Percentiles rank a stretch among this genome's conserved stretches.
Evolutionary conservation across 352 stramenopile genomes (phyloP).

Genomic region (Globisporangium viniferum): DNA sequence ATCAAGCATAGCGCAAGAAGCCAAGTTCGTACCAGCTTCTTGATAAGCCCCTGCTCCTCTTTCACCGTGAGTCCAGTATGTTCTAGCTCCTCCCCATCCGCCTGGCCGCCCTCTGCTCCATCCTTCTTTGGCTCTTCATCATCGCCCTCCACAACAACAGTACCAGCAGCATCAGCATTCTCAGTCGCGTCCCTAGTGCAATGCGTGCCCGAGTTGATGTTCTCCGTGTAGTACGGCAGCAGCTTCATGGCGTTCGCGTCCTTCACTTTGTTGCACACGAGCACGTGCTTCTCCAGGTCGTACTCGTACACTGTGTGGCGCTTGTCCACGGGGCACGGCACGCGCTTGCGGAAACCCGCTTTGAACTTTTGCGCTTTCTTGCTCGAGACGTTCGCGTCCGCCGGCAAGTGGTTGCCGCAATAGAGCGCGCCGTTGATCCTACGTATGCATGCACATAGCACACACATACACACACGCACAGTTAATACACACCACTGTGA

Average conservation of each 20-base stretch:
- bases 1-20: background rate
- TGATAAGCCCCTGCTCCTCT: slow-evolving; percentile 64
- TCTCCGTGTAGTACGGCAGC: slow-evolving; percentile 68
- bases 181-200: slow-evolving; percentile 1
- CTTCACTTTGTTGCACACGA: slow-evolving; percentile 78
- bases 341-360: slow-evolving; percentile 39
- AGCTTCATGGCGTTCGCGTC: slow-evolving; percentile 52
- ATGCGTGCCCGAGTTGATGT: slow-evolving; percentile 77
- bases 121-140: slow-evolving; percentile 2
- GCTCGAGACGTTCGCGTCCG: slow-evolving; percentile 27
- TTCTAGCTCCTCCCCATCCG: slow-evolving; percentile 17
- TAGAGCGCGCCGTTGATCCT: slow-evolving; percentile 40
- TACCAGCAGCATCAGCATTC: too few species aligned
- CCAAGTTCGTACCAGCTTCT: slow-evolving; percentile 42
- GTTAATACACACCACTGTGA: background rate
- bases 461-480: background rate
- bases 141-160: background rate
- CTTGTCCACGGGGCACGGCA: slow-evolving; percentile 71
- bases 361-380: slow-evolving; percentile 75
- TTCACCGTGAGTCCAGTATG: slow-evolving; percentile 37
- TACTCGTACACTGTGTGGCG: slow-evolving; percentile 77
- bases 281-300: slow-evolving; percentile 75
- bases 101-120: background rate
- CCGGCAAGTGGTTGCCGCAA: slow-evolving; percentile 75
- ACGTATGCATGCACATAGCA: background rate